Conservation (phyloP, 768 basidiomycete species). For the Galerina sulciceps region DNA sequence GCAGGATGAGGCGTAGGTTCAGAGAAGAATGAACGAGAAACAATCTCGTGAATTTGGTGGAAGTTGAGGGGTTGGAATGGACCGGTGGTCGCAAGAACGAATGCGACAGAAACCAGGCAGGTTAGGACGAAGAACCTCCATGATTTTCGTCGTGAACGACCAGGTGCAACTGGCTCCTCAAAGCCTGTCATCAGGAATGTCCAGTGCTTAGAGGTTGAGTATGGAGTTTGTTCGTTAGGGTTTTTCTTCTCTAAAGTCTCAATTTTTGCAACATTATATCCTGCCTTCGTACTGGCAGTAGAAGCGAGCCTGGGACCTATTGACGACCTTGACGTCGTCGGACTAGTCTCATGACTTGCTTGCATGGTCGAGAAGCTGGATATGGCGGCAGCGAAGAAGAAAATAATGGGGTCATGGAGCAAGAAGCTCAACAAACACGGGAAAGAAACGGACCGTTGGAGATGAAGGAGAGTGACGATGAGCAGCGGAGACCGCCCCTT, state of each 20-base stretch:
- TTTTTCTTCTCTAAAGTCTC: slow-evolving; percentile 5
- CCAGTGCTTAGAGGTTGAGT: slow-evolving; percentile 14
- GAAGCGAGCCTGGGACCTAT: slow-evolving; percentile 7
- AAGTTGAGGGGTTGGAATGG: slow-evolving; percentile 11
- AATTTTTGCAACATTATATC: neutral
- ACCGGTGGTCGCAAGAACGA: slow-evolving; percentile 27
- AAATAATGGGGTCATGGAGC: slow-evolving; percentile 23
- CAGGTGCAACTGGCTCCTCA: slow-evolving; percentile 15
- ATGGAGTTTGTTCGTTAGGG: neutral
- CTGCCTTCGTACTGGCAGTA: slow-evolving; percentile 15
- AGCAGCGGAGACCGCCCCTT: neutral
- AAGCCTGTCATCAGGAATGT: slow-evolving; percentile 23
- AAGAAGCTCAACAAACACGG: slow-evolving; percentile 19
- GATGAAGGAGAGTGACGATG: neutral
- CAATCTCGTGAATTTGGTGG: slow-evolving; percentile 12
- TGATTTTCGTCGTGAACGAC: slow-evolving; percentile 21
- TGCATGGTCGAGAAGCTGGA: slow-evolving; percentile 21
- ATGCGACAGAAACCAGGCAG: slow-evolving; percentile 26
- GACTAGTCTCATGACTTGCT: slow-evolving; percentile 23
- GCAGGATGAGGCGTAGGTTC: neutral
- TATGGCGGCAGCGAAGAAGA: slow-evolving; percentile 9
- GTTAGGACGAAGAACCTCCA: slow-evolving; percentile 31
- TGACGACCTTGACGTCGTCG: slow-evolving; percentile 15
- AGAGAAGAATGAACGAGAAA: slow-evolving; percentile 11
- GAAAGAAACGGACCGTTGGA: slow-evolving; percentile 10